Percentiles rank a stretch among this genome's conserved stretches.
phyloP scores from a whole-genome alignment of 2,329 filamentous ascomycete species.

The Chalaropsis thielavioides region DNA sequence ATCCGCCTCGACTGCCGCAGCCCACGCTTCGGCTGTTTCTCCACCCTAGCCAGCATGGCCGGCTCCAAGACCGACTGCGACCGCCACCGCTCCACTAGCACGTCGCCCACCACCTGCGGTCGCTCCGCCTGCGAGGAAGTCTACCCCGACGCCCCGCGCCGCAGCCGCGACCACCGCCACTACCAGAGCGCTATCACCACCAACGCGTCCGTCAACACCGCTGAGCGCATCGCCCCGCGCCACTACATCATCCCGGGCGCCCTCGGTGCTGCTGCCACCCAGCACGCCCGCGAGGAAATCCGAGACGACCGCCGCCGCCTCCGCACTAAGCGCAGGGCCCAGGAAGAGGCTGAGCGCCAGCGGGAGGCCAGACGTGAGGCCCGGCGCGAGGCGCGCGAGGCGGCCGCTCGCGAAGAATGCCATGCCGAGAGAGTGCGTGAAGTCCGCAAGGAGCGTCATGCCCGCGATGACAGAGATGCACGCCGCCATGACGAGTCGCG shows the following conservation, averaged over 20 bases:
- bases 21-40: conserved; percentile 8
- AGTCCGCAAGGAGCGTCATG: not conserved
- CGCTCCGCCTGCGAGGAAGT: conserved; percentile 7
- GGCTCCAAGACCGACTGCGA: conserved; percentile 5
- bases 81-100: not conserved
- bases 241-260: not conserved
- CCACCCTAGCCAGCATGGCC: not conserved
- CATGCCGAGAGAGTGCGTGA: not conserved
- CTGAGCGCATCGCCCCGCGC: not conserved
- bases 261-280: not conserved
- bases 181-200: not conserved
- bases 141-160: conserved; percentile 7
- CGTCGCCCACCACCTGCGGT: conserved; percentile 9
- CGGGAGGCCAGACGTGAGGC: not conserved
- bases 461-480: not conserved
- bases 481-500: not conserved
- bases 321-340: not conserved
- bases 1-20: not conserved
- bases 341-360: not conserved
- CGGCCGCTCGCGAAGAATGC: not conserved
- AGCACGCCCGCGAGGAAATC: not conserved
- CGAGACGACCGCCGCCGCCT: not conserved
- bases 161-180: not conserved
- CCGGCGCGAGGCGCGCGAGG: not conserved
- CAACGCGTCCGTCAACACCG: not conserved